Base-by-base conservation (phyloP, 2,329 filamentous ascomycete species). In the Coniochaeta sp. region DNA sequence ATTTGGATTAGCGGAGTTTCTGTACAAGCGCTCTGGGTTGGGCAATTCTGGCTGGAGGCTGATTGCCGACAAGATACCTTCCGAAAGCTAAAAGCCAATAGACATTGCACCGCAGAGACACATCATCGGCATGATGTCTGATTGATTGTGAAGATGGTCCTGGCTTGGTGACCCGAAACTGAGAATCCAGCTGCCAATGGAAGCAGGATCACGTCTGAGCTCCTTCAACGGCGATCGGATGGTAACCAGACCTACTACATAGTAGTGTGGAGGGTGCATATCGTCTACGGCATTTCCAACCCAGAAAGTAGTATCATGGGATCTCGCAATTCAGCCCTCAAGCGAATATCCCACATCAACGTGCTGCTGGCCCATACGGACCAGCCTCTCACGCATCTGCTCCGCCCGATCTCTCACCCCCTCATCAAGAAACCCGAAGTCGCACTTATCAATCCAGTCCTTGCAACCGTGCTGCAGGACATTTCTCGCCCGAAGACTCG, bases 391-490 rank as follows among this genome's bases (percentile, higher is more conserved):
- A 62, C 86, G 81, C 88, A 91, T 91, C 26, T 67, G 81, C 70
- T 84, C 81, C 1, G 88, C 88, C 64, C 80, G 75, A 66, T 66
- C 67, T 63, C 75, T 79, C 64, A 75, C 71, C 55, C 66, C 72
- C 63, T 75, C 78, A 7, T 66, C 71, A 61, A 86, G 66, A 16
- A 62, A 71, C 36, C 72, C 73, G 60, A 91, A 84, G 67, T 87
- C 80, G 62, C 83, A 83, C 26, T 75, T 66, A 34, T 78, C 79
- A 7, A 89, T 85, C 86, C 87, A 91, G 50, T 74, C 77, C 4
- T 87, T 87, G 24, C 91, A 79, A 4, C 87, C 89, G 73, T 91
- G 89, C 79, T 91, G 89, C 68, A 91, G 71, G 64, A 91, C 88
- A 72, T 91, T 91, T 64, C 87, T 79, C 58, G 88, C 88, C 61